Evolutionary conservation across 169 alveolate genomes (phyloP), one percentile per base, ranked within the genome.

Genomic region (Plasmodium knowlesi): DNA sequence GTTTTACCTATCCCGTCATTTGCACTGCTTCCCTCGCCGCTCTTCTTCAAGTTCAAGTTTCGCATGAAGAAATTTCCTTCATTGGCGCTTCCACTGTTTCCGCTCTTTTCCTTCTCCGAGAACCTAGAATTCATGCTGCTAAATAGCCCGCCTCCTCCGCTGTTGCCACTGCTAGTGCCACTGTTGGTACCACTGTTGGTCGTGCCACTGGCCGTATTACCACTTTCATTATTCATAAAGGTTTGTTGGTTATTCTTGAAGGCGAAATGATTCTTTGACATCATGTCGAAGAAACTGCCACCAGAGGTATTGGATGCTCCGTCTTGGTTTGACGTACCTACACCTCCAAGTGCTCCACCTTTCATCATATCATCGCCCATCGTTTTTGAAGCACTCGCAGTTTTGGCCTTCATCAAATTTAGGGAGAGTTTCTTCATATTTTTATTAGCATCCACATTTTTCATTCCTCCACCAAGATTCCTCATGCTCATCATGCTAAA

Each of bases 391-490:
- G 46, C 9, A 14, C 41, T 32, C 8, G 70, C 14, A 43, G 53
- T 86, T 54, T 86, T 86, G 39, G 50, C 80, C 46, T 86, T 86
- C 54, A 74, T 74, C 22, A 86, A 28, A 70, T 86, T 86, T 46
- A 86, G 16, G 32, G 93, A 32, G 5, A 86, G 9, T 28, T 86
- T 86, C 80, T 86, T 86, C 84, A 74, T 73, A 76, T 86, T 86
- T 54, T 86, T 86, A 86, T 86, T 86, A 16, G 53, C n/a, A 19
- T 86, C 93, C 81, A 76, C 9, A 54, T 86, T 86, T 76, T 86
- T 86, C 80, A 50, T 76, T 50, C 85, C 85, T 3, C 41, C 54
- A 19, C 57, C 79, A 8, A 67, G 37, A n/a, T 25, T 67, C n/a
- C 80, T 25, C 80, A 82, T 82, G 0, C 32, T 34, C 41, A 70